A percentile compares a stretch with the other conserved stretches of the same genome.
These are phyloP conservation scores for Aleurites moluccanus DNA, from an alignment of 441 rosid genomes.

Conservation along the genomic window DNA sequence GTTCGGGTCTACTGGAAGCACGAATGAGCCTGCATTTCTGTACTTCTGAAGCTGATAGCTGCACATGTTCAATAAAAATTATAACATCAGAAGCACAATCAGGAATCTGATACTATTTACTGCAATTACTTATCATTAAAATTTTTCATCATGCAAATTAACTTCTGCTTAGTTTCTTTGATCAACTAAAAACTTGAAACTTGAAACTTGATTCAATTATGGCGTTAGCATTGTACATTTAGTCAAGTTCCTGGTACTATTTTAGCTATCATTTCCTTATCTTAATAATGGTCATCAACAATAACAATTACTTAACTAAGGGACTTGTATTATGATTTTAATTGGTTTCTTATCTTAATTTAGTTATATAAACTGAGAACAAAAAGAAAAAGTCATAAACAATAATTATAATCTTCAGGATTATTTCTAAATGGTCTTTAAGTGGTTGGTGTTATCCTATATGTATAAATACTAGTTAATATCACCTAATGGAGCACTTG, in stretches of 20 bases:
- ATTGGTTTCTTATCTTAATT: not conserved
- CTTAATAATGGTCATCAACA: not conserved
- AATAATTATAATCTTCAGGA: not conserved
- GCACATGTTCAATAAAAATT: slow-evolving; percentile 26
- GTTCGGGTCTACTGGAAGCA: slow-evolving; percentile 80
- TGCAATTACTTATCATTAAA: not conserved
- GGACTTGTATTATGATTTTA: too few species aligned
- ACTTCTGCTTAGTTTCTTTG: not conserved
- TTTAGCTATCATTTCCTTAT: not conserved
- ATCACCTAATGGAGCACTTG: slow-evolving; percentile 6
- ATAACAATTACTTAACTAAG: not conserved
- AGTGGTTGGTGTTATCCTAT: not conserved
- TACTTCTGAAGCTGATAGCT: slow-evolving; percentile 98
- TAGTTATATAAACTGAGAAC: not conserved
- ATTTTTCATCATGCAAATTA: not conserved
- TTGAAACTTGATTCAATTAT: not conserved
- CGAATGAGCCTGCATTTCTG: slow-evolving; percentile 84
- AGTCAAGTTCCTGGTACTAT: not conserved
- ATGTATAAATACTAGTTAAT: not conserved
- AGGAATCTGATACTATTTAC: not conserved
- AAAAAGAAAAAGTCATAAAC: not conserved
- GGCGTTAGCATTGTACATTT: not conserved
- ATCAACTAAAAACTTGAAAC: not conserved
- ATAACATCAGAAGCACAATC: slow-evolving; percentile 16
- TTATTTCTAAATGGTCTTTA: not conserved